Percentiles rank a stretch among this genome's conserved stretches.
These are phyloP conservation scores for Podila verticillata DNA, from an alignment of 192 early-diverging fungal species.

Conservation along the genomic window DNA sequence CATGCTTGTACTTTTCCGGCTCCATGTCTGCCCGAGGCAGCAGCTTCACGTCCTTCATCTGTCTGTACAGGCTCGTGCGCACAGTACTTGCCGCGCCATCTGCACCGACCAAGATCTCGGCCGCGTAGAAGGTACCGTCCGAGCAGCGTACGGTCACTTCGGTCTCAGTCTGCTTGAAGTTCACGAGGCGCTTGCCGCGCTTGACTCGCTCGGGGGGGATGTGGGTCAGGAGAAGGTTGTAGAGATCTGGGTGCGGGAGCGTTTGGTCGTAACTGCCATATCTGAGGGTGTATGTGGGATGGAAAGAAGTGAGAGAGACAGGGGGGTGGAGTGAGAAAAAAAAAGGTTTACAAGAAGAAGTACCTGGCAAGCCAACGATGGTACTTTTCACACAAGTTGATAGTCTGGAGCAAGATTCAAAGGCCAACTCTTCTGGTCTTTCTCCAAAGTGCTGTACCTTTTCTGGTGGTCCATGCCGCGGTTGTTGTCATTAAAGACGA, in stretches of 20 bases:
- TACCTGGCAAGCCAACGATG: background rate
- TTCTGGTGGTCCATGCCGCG: slow-evolving; percentile 9
- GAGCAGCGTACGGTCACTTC: slow-evolving; percentile 12
- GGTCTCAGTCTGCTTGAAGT: slow-evolving; percentile 10
- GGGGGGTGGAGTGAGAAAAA: background rate
- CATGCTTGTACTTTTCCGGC: slow-evolving; percentile 14
- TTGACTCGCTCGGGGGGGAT: slow-evolving; percentile 23
- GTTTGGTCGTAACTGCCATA: slow-evolving; percentile 27
- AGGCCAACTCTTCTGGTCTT: too few relatives aligned
- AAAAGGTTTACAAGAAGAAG: background rate
- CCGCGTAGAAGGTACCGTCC: slow-evolving; percentile 14
- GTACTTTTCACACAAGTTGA: too few relatives aligned
- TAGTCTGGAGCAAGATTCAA: too few relatives aligned
- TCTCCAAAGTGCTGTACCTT: background rate
- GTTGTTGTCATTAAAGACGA: slow-evolving; percentile 1
- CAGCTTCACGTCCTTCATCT: slow-evolving; percentile 9
- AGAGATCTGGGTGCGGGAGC: slow-evolving; percentile 12
- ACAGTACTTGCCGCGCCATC: slow-evolving; percentile 29
- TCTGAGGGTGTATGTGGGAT: background rate
- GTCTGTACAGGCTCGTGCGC: slow-evolving; percentile 16
- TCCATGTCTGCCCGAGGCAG: slow-evolving; percentile 18
- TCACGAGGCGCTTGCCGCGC: slow-evolving; percentile 23
- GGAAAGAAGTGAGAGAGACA: background rate
- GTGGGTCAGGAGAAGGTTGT: slow-evolving; percentile 21
- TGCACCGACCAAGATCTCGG: slow-evolving; percentile 18